A percentile compares a stretch with the other conserved stretches of the same genome.
phyloP scores from a whole-genome alignment of 768 basidiomycete genomes.

The Tricholoma saponaceum region DNA sequence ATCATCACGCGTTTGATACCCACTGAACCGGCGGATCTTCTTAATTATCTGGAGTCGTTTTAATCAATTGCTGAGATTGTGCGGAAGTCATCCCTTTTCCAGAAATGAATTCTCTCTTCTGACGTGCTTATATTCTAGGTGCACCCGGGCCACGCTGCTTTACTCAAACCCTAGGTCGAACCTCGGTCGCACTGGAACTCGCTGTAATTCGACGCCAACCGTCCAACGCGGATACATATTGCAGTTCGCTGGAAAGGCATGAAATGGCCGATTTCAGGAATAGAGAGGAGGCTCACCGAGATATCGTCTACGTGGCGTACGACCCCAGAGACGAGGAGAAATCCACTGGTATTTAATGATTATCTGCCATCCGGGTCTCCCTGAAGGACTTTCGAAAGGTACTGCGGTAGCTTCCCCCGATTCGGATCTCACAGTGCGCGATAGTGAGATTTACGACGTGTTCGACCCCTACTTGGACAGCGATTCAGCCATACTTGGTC shows the following conservation, averaged over 20 bases:
- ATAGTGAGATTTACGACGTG: slow-evolving; percentile 23
- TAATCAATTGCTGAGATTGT: slow-evolving; percentile 6
- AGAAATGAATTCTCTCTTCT: neutral
- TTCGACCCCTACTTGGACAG: slow-evolving; percentile 36
- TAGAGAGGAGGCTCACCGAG: slow-evolving; percentile 22
- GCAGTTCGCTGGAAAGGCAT: slow-evolving; percentile 25
- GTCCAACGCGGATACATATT: slow-evolving; percentile 17
- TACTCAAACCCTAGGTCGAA: neutral
- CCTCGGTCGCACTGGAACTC: slow-evolving; percentile 22
- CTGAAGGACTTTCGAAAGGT: slow-evolving; percentile 14
- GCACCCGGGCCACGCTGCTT: neutral
- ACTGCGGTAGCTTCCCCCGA: slow-evolving; percentile 4
- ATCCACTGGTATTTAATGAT: slow-evolving; percentile 22
- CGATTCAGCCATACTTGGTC: slow-evolving; percentile 18
- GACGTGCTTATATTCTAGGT: neutral
- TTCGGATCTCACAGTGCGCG: slow-evolving; percentile 20
- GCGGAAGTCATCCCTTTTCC: neutral
- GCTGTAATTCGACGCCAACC: slow-evolving; percentile 19
- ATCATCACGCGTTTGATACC: too few species aligned
- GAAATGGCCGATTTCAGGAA: slow-evolving; percentile 29
- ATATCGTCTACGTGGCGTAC: slow-evolving; percentile 20
- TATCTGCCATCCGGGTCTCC: neutral
- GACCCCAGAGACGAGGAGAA: slow-evolving; percentile 26
- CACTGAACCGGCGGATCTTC: neutral
- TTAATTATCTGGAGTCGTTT: neutral